phyloP scores from a whole-genome alignment of 495 filamentous ascomycete genomes.

The Aspergillus bridgeri region DNA sequence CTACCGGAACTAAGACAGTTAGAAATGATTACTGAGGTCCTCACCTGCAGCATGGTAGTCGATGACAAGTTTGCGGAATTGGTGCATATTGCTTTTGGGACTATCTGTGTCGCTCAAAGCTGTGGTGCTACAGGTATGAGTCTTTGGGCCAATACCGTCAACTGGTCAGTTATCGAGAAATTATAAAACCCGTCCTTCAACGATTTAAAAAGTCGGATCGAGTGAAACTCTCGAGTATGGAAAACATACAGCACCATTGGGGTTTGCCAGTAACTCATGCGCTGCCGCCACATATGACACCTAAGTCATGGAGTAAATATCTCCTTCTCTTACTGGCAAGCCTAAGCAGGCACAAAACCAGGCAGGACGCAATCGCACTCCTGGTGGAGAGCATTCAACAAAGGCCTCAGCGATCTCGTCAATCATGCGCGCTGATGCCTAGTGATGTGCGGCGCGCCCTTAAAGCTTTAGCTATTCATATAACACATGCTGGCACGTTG shows the following conservation, averaged over 20 bases:
- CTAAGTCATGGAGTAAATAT: background rate
- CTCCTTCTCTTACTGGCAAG: background rate
- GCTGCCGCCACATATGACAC: background rate
- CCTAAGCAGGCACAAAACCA: background rate
- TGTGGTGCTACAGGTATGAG: conserved; percentile 1
- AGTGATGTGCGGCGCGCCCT: background rate
- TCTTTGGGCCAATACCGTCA: background rate
- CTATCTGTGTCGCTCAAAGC: background rate
- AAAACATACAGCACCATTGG: background rate
- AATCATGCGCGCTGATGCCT: background rate
- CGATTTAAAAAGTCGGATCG: conserved; percentile 1
- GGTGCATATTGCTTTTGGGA: background rate
- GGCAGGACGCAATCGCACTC: background rate
- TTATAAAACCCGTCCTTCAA: background rate
- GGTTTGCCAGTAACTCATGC: background rate
- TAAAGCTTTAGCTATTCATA: background rate
- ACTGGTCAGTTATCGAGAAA: background rate
- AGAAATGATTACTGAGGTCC: background rate
- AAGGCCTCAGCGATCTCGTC: background rate
- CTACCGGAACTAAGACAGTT: background rate
- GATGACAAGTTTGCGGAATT: background rate
- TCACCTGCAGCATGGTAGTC: background rate
- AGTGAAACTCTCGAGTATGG: background rate
- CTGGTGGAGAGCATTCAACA: background rate
- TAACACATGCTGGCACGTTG: too few relatives aligned